Evolutionary conservation across 495 filamentous ascomycete genomes (phyloP).

Genomic region (Trichocladium uniseriatum): DNA sequence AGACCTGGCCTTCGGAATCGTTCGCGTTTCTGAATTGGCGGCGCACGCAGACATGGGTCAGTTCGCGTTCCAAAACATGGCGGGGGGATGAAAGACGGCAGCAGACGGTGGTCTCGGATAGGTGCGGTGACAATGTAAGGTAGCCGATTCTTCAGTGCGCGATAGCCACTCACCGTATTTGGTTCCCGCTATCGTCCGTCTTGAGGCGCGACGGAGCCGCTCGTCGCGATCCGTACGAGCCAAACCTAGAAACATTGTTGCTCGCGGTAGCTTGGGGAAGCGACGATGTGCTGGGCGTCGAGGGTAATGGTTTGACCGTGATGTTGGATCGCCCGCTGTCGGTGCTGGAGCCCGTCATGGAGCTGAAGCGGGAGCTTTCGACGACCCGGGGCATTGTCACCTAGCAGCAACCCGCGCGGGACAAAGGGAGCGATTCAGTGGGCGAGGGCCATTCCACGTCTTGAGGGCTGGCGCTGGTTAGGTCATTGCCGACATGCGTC

Average conservation of each 20-base stretch:
- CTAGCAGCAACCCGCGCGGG: slow-evolving; percentile 15
- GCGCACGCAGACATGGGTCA: slow-evolving; percentile 22
- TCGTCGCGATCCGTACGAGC: slow-evolving; percentile 30
- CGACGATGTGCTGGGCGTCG: slow-evolving; percentile 41
- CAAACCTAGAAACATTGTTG: slow-evolving; percentile 28
- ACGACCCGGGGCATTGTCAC: slow-evolving; percentile 54
- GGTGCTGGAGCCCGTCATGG: slow-evolving; percentile 52
- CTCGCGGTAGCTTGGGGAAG: slow-evolving; percentile 34
- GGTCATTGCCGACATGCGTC: slow-evolving; percentile 18
- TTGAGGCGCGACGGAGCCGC: slow-evolving; percentile 49
- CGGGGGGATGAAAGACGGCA: background rate
- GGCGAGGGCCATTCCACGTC: slow-evolving; percentile 23
- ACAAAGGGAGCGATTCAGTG: slow-evolving; percentile 17
- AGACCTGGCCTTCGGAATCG: slow-evolving; percentile 42
- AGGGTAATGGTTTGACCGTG: slow-evolving; percentile 45
- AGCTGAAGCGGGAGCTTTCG: slow-evolving; percentile 47
- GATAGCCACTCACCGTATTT: slow-evolving; percentile 30
- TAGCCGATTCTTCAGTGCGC: background rate
- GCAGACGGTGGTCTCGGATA: background rate
- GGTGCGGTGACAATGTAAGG: background rate
- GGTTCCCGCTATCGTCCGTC: slow-evolving; percentile 41
- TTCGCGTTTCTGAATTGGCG: slow-evolving; percentile 23
- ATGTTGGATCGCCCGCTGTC: slow-evolving; percentile 50
- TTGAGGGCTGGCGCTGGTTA: slow-evolving; percentile 9
- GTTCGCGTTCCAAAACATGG: slow-evolving; percentile 11